Percentiles rank a stretch among this genome's conserved stretches.
These are phyloP conservation scores for Kwoniella bestiolae DNA, from an alignment of 768 basidiomycete genomes.

Conservation along the genomic window DNA sequence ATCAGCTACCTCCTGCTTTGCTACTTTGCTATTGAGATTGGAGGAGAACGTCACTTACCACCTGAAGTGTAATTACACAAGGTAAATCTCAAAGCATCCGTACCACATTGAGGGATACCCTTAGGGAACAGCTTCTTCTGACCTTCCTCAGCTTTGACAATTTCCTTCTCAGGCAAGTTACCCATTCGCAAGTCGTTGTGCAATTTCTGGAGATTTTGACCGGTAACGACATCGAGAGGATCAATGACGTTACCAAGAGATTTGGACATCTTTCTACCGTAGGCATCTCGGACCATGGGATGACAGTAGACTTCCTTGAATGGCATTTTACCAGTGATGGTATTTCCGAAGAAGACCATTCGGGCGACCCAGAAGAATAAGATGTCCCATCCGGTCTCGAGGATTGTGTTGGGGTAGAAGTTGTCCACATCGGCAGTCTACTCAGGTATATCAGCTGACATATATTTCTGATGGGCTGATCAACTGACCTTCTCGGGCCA, in stretches of 20 bases:
- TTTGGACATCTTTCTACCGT: constrained; percentile 99
- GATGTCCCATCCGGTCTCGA: constrained; percentile 99
- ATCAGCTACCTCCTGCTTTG: constrained; percentile 3
- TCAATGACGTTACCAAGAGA: constrained; percentile 97
- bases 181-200: constrained; percentile 86
- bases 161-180: constrained; percentile 91
- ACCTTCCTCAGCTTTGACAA: constrained; percentile 83
- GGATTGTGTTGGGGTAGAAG: constrained; percentile 86
- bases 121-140: constrained; percentile 99
- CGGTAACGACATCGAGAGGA: constrained; percentile 91
- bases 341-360: constrained; percentile 91
- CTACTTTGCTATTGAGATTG: neutral
- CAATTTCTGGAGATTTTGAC: constrained; percentile 74
- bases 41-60: constrained; percentile 61
- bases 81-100: constrained; percentile 93
- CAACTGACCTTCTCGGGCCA: constrained; percentile 84
- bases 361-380: constrained; percentile 99
- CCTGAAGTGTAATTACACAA: constrained; percentile 91
- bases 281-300: constrained; percentile 98
- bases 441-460: constrained; percentile 15
- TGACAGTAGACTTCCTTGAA: constrained; percentile 96
- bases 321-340: constrained; percentile 86
- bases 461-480: constrained; percentile 3
- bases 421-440: constrained; percentile 76
- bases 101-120: constrained; percentile 98